Conservation (phyloP, 371 early-diverging fungal genomes). For the Mortierella sp. region DNA sequence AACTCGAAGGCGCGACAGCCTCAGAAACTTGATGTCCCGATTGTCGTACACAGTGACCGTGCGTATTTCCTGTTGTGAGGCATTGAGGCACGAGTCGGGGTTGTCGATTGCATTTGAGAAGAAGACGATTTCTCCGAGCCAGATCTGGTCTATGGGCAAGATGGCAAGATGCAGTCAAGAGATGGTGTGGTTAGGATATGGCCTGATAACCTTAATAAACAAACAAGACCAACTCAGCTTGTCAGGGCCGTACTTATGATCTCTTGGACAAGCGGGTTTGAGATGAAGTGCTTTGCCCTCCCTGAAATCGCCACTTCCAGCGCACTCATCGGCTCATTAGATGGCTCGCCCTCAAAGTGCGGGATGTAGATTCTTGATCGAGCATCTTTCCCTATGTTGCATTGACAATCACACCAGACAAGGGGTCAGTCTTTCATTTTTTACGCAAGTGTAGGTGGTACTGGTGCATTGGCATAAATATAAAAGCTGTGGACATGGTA, state of each 20-base stretch:
- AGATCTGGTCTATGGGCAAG: conserved; percentile 47
- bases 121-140: conserved; percentile 58
- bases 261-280: conserved; percentile 55
- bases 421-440: not conserved
- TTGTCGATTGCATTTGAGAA: conserved; percentile 58
- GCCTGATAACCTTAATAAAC: not conserved
- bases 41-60: conserved; percentile 50
- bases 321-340: conserved; percentile 56
- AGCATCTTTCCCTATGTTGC: conserved; percentile 36
- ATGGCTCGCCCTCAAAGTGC: conserved; percentile 48
- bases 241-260: conserved; percentile 44
- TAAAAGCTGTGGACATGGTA: no score
- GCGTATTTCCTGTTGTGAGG: conserved; percentile 49
- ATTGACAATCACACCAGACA: not conserved
- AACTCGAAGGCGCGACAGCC: conserved; percentile 56
- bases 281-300: conserved; percentile 55
- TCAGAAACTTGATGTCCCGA: conserved; percentile 43
- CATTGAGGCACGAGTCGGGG: conserved; percentile 46
- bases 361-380: conserved; percentile 50
- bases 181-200: not conserved
- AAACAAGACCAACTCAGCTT: not conserved
- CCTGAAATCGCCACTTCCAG: conserved; percentile 58
- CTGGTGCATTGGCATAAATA: no score
- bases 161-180: not conserved
- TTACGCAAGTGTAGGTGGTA: not conserved